Evolutionary conservation across 1,139 yeast genomes (phyloP).

Genomic region (Geotrichum citri-aurantii): DNA sequence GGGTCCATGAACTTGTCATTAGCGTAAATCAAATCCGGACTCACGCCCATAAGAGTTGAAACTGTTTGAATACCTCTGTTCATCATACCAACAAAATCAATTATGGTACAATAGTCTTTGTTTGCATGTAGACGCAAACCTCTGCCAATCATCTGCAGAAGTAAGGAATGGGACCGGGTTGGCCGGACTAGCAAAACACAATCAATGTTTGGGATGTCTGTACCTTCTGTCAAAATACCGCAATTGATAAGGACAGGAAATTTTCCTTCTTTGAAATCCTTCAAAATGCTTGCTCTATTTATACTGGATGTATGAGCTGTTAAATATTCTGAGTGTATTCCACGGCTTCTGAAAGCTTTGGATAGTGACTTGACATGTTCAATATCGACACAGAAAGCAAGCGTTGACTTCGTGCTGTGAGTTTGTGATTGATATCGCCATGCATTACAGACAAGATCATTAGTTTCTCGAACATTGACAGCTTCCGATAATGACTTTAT

Average conservation of each 20-base stretch:
- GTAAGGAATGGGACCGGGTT: slow-evolving; percentile 62
- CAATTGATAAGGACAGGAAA: slow-evolving; percentile 79
- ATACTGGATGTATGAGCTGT: slow-evolving; percentile 56
- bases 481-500: slow-evolving; percentile 46
- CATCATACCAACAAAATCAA: slow-evolving; percentile 64
- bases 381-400: slow-evolving; percentile 74
- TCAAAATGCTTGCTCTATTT: slow-evolving; percentile 50
- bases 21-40: slow-evolving; percentile 31
- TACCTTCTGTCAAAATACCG: slow-evolving; percentile 89
- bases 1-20: slow-evolving; percentile 7
- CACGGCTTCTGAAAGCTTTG: slow-evolving; percentile 49
- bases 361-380: slow-evolving; percentile 58
- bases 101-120: slow-evolving; percentile 63
- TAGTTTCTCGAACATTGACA: slow-evolving; percentile 51
- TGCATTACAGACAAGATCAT: slow-evolving; percentile 52
- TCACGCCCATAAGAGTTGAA: slow-evolving; percentile 54
- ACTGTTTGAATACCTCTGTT: slow-evolving; percentile 55
- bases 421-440: slow-evolving; percentile 43
- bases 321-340: slow-evolving; percentile 68
- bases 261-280: slow-evolving; percentile 55
- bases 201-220: slow-evolving; percentile 89
- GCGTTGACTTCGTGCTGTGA: slow-evolving; percentile 49
- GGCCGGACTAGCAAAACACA: slow-evolving; percentile 76
- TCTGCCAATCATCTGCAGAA: slow-evolving; percentile 88
- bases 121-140: slow-evolving; percentile 64